Evolutionary conservation across 495 filamentous ascomycete species (phyloP).

Genomic region (Xylaria venustula): DNA sequence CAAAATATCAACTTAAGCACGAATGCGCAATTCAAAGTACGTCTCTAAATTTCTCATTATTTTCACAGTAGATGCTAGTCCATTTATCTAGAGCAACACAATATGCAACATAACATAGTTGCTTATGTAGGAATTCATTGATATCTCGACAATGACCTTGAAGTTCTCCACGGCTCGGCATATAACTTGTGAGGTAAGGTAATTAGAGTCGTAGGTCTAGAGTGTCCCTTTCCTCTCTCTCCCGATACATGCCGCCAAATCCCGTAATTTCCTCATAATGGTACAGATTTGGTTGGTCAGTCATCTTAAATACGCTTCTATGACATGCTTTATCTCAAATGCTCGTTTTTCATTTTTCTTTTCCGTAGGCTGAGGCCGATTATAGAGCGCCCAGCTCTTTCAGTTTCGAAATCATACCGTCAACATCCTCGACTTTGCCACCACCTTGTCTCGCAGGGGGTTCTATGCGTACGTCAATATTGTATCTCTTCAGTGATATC

Average conservation of each 20-base stretch:
- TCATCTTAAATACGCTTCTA: background rate
- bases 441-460: conserved; percentile 86
- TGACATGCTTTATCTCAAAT: conserved; percentile 6
- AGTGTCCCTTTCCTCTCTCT: background rate
- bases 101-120: too few relatives aligned
- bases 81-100: too few relatives aligned
- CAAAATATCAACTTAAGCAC: too few relatives aligned
- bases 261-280: background rate
- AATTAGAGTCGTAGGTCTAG: background rate
- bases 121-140: too few relatives aligned
- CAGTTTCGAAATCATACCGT: conserved; percentile 84
- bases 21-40: too few relatives aligned
- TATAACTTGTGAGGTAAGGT: background rate
- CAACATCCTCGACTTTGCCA: conserved; percentile 95
- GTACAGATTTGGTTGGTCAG: background rate
- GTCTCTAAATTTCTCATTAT: too few relatives aligned
- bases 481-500: background rate
- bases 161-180: too few relatives aligned
- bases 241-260: background rate
- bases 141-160: too few relatives aligned
- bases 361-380: conserved; percentile 21
- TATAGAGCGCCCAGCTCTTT: conserved; percentile 95
- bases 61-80: too few relatives aligned
- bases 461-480: conserved; percentile 56
- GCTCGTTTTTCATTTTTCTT: background rate